These are phyloP conservation scores for Chalciporus piperatus DNA, from an alignment of 768 basidiomycete species.

Conservation along the genomic window DNA sequence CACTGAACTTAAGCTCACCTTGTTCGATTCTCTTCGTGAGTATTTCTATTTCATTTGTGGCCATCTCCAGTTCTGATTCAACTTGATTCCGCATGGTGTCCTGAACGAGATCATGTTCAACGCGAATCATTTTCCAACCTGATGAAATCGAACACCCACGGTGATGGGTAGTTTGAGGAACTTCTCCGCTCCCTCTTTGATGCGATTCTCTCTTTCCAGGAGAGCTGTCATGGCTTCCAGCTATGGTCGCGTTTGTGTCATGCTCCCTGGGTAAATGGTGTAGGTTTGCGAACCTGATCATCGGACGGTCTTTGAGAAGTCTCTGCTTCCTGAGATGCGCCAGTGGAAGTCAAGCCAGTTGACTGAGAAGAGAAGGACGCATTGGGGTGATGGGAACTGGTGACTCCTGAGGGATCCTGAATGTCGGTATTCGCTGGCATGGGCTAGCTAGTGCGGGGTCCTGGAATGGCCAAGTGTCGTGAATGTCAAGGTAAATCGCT, in stretches of 20 bases:
- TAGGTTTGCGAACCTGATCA: slow-evolving; percentile 28
- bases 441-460: background rate
- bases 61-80: slow-evolving; percentile 72
- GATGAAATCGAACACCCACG: slow-evolving; percentile 32
- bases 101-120: slow-evolving; percentile 31
- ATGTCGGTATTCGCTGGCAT: slow-evolving; percentile 31
- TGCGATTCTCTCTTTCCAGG: slow-evolving; percentile 72
- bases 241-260: slow-evolving; percentile 36
- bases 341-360: slow-evolving; percentile 23
- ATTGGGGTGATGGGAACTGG: slow-evolving; percentile 23
- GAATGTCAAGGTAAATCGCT: background rate
- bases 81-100: slow-evolving; percentile 69
- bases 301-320: slow-evolving; percentile 18
- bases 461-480: background rate
- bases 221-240: slow-evolving; percentile 64
- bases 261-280: background rate
- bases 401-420: slow-evolving; percentile 22
- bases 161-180: slow-evolving; percentile 67
- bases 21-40: slow-evolving; percentile 53
- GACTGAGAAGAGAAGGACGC: slow-evolving; percentile 31
- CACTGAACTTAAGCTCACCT: slow-evolving; percentile 27
- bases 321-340: slow-evolving; percentile 25
- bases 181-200: slow-evolving; percentile 91
- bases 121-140: slow-evolving; percentile 1
- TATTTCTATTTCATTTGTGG: slow-evolving; percentile 66